Percentiles rank a stretch among this genome's conserved stretches.
These are phyloP conservation scores for Aspergillus tubingensis DNA, from an alignment of 2,329 filamentous ascomycete genomes.

Conservation along the genomic window DNA sequence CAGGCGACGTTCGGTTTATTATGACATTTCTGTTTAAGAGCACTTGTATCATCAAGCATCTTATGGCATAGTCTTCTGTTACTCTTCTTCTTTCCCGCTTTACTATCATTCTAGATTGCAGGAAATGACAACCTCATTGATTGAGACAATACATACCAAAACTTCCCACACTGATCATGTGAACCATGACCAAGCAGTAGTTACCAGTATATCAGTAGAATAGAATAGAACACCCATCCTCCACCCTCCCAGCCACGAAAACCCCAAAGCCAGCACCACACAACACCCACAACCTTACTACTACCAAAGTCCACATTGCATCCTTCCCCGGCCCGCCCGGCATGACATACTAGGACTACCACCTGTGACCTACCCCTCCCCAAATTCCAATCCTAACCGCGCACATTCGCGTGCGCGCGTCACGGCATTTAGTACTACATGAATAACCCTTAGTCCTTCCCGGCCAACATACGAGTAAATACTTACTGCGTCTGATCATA, in stretches of 20 bases:
- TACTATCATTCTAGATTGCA: background rate
- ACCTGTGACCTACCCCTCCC: background rate
- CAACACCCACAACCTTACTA: background rate
- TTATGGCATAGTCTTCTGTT: background rate
- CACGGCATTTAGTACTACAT: no score
- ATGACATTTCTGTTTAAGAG: background rate
- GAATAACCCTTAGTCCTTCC: no score
- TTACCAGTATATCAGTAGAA: no score
- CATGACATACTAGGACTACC: background rate
- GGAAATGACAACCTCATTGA: background rate
- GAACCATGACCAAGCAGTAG: no score
- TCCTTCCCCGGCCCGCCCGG: background rate
- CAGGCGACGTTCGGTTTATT: background rate
- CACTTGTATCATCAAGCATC: background rate
- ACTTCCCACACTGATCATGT: no score
- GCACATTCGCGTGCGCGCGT: background rate
- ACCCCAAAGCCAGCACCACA: background rate
- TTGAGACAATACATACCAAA: background rate
- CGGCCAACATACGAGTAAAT: background rate
- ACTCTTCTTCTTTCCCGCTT: background rate
- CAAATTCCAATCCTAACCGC: background rate
- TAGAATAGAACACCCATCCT: background rate
- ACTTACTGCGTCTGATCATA: background rate
- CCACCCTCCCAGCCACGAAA: background rate
- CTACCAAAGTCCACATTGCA: background rate